Evolutionary conservation across 495 filamentous ascomycete species (phyloP).

Genomic region (Xylaria palmicola): DNA sequence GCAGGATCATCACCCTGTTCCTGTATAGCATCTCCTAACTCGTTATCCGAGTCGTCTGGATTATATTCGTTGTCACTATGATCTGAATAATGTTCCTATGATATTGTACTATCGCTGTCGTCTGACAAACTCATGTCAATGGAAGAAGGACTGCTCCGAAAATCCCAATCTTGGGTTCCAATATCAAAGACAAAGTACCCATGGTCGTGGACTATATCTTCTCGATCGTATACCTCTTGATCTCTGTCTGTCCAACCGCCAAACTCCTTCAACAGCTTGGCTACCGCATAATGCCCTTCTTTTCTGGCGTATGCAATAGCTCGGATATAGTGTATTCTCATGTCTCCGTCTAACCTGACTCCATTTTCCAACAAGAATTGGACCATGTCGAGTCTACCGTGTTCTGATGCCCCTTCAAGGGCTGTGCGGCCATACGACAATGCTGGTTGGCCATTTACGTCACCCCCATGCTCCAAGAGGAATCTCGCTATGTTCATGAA

Average conservation of each 20-base stretch:
- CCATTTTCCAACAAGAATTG: background rate
- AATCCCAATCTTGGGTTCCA: background rate
- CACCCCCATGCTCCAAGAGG: background rate
- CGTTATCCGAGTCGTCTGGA: background rate
- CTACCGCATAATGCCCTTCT: background rate
- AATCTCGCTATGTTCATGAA: background rate
- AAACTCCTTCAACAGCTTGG: background rate
- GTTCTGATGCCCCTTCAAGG: background rate
- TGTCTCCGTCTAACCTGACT: background rate
- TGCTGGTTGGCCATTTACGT: background rate
- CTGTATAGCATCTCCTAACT: background rate
- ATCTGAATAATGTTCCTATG: background rate
- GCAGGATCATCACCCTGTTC: background rate
- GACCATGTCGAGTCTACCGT: background rate
- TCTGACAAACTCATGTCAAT: too few species aligned
- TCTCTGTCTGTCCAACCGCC: background rate
- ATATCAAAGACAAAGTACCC: background rate
- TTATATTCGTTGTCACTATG: background rate
- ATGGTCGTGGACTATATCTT: background rate
- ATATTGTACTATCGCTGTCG: background rate
- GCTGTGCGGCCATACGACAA: background rate
- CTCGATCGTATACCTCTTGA: background rate
- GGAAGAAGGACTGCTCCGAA: too few species aligned
- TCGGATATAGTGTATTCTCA: background rate
- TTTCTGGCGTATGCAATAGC: background rate